Conservation (phyloP, 495 filamentous ascomycete species). For the Penicillium angulare region DNA sequence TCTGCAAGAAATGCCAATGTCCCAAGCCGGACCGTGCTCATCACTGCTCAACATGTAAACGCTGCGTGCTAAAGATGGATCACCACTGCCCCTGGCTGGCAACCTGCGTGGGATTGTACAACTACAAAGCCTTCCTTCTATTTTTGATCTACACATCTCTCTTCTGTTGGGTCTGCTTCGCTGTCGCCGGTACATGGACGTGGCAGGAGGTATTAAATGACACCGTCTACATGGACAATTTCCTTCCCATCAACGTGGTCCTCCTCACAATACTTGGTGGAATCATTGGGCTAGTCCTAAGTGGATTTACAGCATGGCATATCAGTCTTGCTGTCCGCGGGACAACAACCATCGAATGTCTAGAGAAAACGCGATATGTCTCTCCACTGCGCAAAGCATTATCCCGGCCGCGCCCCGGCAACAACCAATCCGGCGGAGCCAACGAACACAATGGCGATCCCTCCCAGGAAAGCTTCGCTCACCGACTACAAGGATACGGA, state of each 20-base stretch:
- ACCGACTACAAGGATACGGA: conserved; percentile 61
- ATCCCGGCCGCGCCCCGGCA: conserved; percentile 57
- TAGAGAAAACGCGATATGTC: conserved; percentile 93
- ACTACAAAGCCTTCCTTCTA: conserved; percentile 93
- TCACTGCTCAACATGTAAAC: conserved; percentile 89
- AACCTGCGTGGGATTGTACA: conserved; percentile 88
- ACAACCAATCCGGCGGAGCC: conserved; percentile 22
- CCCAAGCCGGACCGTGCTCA: conserved; percentile 94
- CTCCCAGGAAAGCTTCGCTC: conserved; percentile 57
- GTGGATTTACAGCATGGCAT: conserved; percentile 92
- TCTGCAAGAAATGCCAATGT: conserved; percentile 95
- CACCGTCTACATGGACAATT: conserved; percentile 58
- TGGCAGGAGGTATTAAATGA: conserved; percentile 74
- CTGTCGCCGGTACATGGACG: conserved; percentile 69
- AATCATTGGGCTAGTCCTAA: conserved; percentile 85
- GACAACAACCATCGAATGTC: conserved; percentile 89
- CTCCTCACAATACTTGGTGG: conserved; percentile 81
- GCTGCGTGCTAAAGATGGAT: conserved; percentile 98
- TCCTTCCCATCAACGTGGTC: conserved; percentile 89
- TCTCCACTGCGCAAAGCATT: conserved; percentile 70
- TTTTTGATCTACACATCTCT: conserved; percentile 90
- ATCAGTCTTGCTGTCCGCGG: conserved; percentile 73
- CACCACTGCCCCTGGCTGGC: conserved; percentile 99
- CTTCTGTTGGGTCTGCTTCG: conserved; percentile 82
- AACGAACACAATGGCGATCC: conserved; percentile 40